Conservation (phyloP, 2,329 filamentous ascomycete species). For the Escovopsis sp. region DNA sequence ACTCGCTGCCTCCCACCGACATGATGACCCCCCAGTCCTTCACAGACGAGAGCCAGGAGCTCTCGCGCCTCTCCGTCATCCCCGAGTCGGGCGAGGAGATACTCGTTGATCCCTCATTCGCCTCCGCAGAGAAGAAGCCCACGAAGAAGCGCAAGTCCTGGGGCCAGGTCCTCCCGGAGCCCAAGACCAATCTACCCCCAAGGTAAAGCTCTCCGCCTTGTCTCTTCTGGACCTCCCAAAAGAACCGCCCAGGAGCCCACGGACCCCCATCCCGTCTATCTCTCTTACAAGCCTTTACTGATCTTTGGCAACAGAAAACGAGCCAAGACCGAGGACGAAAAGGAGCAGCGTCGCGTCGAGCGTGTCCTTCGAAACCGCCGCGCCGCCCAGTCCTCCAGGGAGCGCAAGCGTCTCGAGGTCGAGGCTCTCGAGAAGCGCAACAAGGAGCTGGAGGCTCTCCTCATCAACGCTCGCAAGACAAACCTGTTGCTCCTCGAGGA, state of each 20-base stretch:
- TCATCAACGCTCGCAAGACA: conserved; percentile 42
- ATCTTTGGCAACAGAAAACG: conserved; percentile 50
- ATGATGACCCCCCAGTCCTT: conserved; percentile 33
- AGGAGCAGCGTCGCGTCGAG: conserved; percentile 94
- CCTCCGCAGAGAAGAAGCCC: conserved; percentile 47
- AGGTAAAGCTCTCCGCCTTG: conserved; percentile 38
- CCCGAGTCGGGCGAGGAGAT: conserved; percentile 11
- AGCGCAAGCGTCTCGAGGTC: conserved; percentile 78
- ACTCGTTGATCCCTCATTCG: conserved; percentile 6
- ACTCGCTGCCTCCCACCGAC: conserved; percentile 29
- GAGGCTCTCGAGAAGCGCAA: conserved; percentile 71
- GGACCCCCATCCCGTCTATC: no score
- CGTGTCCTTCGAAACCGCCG: conserved; percentile 91
- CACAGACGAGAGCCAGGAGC: conserved; percentile 16
- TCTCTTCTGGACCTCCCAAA: no score
- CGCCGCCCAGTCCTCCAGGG: conserved; percentile 88
- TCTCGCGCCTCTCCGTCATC: conserved; percentile 8
- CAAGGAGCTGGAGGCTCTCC: conserved; percentile 48
- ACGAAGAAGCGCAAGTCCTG: conserved; percentile 95
- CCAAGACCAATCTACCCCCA: conserved; percentile 89
- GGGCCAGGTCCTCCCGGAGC: conserved; percentile 92
- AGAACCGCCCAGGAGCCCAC: no score
- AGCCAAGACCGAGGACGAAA: conserved; percentile 96
- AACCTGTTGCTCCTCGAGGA: conserved; percentile 34
- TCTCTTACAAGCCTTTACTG: not conserved